A percentile compares a stretch with the other conserved stretches of the same genome.
These are phyloP conservation scores for Themeda triandra DNA, from an alignment of 176 grass and related monocot species.

Conservation along the genomic window DNA sequence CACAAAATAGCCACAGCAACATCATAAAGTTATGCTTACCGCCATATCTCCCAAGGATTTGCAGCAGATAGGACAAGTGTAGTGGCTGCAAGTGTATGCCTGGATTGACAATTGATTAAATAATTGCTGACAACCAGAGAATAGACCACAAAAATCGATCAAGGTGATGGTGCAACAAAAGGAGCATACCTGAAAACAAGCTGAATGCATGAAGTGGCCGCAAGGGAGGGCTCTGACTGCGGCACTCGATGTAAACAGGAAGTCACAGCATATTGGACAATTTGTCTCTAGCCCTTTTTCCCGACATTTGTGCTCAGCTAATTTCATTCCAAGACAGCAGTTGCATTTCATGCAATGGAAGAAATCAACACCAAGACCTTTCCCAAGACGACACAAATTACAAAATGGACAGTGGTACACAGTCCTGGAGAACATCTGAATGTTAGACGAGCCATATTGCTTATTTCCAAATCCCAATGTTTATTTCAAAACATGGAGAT, in stretches of 20 bases:
- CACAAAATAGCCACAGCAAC: slow-evolving; percentile 3
- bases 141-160: slow-evolving; percentile 16
- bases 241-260: slow-evolving; percentile 94
- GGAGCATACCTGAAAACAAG: slow-evolving; percentile 90
- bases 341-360: slow-evolving; percentile 99
- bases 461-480: slow-evolving; percentile 21
- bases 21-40: slow-evolving; percentile 41
- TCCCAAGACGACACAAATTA: slow-evolving; percentile 95
- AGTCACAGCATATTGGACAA: slow-evolving; percentile 99
- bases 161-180: slow-evolving; percentile 10
- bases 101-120: slow-evolving; percentile 30
- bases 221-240: slow-evolving; percentile 89
- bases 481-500: slow-evolving; percentile 11
- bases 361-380: slow-evolving; percentile 94
- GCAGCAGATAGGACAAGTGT: slow-evolving; percentile 96
- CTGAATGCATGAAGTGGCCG: slow-evolving; percentile 99
- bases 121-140: background rate
- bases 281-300: slow-evolving; percentile 98
- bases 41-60: slow-evolving; percentile 99
- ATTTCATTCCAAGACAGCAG: slow-evolving; percentile 96
- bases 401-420: slow-evolving; percentile 98
- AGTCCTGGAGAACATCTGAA: slow-evolving; percentile 50
- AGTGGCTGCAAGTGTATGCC: slow-evolving; percentile 99
- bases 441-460: slow-evolving; percentile 32
- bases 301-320: slow-evolving; percentile 88